Evolutionary conservation across 371 early-diverging fungal species (phyloP), one percentile per base, ranked within the genome.

Genomic region (Fennellomyces sp.): DNA sequence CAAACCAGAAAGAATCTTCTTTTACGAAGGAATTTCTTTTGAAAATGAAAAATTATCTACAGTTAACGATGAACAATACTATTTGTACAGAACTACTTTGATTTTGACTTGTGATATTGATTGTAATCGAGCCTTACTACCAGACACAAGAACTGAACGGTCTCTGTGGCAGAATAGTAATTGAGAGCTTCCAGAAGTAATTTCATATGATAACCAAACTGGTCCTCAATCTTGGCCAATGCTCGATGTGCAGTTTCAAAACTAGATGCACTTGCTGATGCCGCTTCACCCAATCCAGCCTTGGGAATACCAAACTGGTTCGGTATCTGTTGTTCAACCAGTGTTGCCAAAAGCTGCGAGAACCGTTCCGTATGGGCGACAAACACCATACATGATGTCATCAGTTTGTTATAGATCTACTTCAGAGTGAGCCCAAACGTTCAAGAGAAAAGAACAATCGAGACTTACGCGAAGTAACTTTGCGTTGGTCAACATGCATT

Each of bases 401-500:
- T 84, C 42, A 94, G 63, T 59, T 87, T 88, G 36, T 86, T 82
- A 49, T 88, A 88, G 8, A 86, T 85, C 92, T 92, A 75, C 27
- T 15, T 7, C n/a, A n/a, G n/a, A n/a, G n/a, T n/a, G n/a, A n/a
- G n/a, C n/a, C n/a, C n/a, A n/a, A n/a, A n/a, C n/a, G n/a, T n/a
- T n/a, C n/a, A n/a, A 21, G 27, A 10, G n/a, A 30, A 49, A 47
- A 33, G 21, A 29, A 47, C 26, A 8, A 31, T 7, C 3, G 15
- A 25, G 29, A 27, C 23, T 68, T 83, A 93, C 92, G 66, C 85
- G 79, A 56, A 95, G 72, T 19, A 97, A 75, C 60, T 90, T 92
- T 15, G 84, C 75, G 52, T 90, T 90, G 12, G 93, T 94, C 50
- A 97, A 72, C 87, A 96, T 93, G 63, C 93, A 94, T 71, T 96